Evolutionary conservation across 345 rosid genomes (phyloP), one percentile per base, ranked within the genome.

Genomic region (Euphorbia peplus): DNA sequence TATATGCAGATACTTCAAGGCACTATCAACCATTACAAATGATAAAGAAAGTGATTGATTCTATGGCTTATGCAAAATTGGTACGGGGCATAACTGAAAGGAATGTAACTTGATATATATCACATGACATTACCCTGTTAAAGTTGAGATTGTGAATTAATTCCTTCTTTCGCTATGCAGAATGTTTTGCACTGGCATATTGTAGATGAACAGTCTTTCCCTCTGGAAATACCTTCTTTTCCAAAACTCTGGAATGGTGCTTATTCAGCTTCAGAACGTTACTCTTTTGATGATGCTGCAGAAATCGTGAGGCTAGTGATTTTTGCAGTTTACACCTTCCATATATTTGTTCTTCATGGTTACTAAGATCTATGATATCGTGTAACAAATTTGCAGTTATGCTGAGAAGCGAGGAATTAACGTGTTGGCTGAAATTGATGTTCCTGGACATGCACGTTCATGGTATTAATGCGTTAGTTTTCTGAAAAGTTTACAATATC

Each of bases 111-210:
- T n/a, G n/a, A n/a, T n/a, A n/a, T n/a, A n/a, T n/a, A n/a, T n/a
- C n/a, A n/a, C n/a, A n/a, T n/a, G n/a, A n/a, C n/a, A n/a, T 32
- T 32, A 32, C 4, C 37, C 29, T 47, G 3, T 52, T 41, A n/a
- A 64, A 39, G 22, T 25, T 19, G 15, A 51, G 32, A 42, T 62
- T 37, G 25, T 24, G 74, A 24, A 70, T 29, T 54, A 26, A 7
- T 51, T 48, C 55, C 15, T 37, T 63, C n/a, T 60, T 29, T 12
- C 66, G 54, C 54, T 25, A 15, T 72, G 70, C 81, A 87, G 92
- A 89, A 89, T 67, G 91, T 87, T 35, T 73, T 87, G 76, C 95
- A 89, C 60, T 89, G 95, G 95, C 95, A 89, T 77, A 87, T 86
- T 60, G 87, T 87, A 63, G 92, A 87, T 67, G 42, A 85, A 37